Conservation (phyloP, 2,329 filamentous ascomycete species). For the Fusarium pseudograminearum region DNA sequence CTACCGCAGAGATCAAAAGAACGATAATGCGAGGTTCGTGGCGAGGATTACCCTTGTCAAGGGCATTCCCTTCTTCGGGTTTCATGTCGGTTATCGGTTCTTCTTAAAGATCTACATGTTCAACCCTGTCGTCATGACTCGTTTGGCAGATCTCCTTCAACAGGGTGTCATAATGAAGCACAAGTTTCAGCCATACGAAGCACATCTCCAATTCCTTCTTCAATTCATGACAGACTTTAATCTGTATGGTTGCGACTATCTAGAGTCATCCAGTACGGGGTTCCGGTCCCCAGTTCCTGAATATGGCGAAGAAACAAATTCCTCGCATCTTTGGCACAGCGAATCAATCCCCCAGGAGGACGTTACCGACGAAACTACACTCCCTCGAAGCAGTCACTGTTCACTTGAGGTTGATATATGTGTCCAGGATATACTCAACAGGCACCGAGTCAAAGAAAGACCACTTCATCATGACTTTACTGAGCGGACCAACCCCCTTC, state of each 20-base stretch:
- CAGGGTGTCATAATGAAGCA: slow-evolving; percentile 89
- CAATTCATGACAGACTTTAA: slow-evolving; percentile 99
- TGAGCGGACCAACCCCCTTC: slow-evolving; percentile 74
- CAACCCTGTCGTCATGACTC: slow-evolving; percentile 87
- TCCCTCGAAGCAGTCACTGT: slow-evolving; percentile 88
- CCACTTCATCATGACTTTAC: slow-evolving; percentile 87
- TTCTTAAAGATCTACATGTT: slow-evolving; percentile 96
- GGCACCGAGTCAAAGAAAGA: slow-evolving; percentile 79
- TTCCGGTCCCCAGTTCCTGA: slow-evolving; percentile 83
- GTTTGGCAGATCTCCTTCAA: slow-evolving; percentile 85
- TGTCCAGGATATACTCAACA: slow-evolving; percentile 88
- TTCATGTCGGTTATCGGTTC: slow-evolving; percentile 89
- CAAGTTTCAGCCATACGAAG: slow-evolving; percentile 91
- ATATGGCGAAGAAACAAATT: slow-evolving; percentile 69
- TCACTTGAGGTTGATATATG: slow-evolving; percentile 90
- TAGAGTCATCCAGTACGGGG: slow-evolving; percentile 75
- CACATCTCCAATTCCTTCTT: slow-evolving; percentile 88
- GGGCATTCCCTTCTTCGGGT: slow-evolving; percentile 95
- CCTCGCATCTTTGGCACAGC: slow-evolving; percentile 82
- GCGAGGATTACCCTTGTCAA: slow-evolving; percentile 93
- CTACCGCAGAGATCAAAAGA: slow-evolving; percentile 81
- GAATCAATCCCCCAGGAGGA: slow-evolving; percentile 69
- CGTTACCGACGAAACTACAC: slow-evolving; percentile 67
- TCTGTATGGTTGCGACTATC: slow-evolving; percentile 90
- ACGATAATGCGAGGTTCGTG: slow-evolving; percentile 77